phyloP scores from a whole-genome alignment of 2,329 filamentous ascomycete genomes.

The Sporothrix euskadiensis region DNA sequence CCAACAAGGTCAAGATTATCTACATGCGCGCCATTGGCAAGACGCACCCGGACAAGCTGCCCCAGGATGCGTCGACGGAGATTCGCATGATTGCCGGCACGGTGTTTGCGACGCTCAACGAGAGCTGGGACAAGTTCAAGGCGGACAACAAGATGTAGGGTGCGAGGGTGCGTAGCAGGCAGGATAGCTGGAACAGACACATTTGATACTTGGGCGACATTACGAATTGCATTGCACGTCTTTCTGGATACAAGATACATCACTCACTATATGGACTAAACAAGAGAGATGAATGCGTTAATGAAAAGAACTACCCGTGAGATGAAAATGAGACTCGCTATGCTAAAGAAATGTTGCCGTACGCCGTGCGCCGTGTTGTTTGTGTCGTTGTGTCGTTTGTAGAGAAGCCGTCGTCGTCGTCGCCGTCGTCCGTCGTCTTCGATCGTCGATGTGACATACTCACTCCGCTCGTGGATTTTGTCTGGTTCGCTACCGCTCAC shows the following conservation, averaged over 20 bases:
- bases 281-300: background rate
- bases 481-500: background rate
- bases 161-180: background rate
- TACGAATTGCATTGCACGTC: background rate
- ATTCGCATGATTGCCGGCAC: slow-evolving; percentile 64
- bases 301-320: slow-evolving; percentile 5
- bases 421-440: background rate
- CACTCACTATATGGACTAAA: background rate
- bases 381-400: background rate
- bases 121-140: slow-evolving; percentile 74
- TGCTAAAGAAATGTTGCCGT: background rate
- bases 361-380: background rate
- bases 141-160: slow-evolving; percentile 63
- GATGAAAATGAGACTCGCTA: background rate
- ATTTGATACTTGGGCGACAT: background rate
- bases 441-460: background rate
- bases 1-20: slow-evolving; percentile 91
- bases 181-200: background rate
- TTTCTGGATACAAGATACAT: background rate
- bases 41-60: slow-evolving; percentile 93
- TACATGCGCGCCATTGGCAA: slow-evolving; percentile 99
- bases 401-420: background rate
- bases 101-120: slow-evolving; percentile 68
- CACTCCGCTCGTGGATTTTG: background rate
- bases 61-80: slow-evolving; percentile 65